These are phyloP conservation scores for Xylaria scruposa DNA, from an alignment of 495 filamentous ascomycete species.

Conservation along the genomic window DNA sequence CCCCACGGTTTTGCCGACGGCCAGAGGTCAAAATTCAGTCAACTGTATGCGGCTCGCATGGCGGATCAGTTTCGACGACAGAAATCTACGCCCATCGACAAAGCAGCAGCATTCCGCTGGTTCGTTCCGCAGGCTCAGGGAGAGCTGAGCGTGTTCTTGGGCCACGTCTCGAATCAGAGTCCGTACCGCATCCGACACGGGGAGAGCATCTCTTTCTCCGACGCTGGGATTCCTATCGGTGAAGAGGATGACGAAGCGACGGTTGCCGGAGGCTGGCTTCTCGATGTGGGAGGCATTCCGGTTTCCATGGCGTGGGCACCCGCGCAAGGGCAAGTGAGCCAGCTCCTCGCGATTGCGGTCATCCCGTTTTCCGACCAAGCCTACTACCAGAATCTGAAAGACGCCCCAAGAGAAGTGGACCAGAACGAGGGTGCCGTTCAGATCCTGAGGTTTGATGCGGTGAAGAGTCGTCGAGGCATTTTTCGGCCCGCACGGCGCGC, in stretches of 20 bases:
- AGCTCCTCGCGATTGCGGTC: conserved; percentile 54
- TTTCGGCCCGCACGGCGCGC: conserved; percentile 32
- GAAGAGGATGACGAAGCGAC: conserved; percentile 30
- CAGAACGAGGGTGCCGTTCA: conserved; percentile 46
- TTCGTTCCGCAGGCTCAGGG: conserved; percentile 43
- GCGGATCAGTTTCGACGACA: conserved; percentile 30
- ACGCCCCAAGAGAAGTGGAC: conserved; percentile 31
- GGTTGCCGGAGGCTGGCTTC: conserved; percentile 46
- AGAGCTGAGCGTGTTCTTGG: conserved; percentile 43
- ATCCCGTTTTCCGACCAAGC: conserved; percentile 53
- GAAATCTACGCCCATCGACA: conserved; percentile 33
- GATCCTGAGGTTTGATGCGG: conserved; percentile 49
- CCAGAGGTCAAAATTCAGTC: conserved; percentile 36
- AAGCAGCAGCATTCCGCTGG: conserved; percentile 29
- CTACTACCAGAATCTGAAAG: conserved; percentile 31
- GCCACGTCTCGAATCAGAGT: conserved; percentile 47
- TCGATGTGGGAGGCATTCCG: conserved; percentile 54
- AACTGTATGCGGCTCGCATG: conserved; percentile 43
- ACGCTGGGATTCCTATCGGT: conserved; percentile 34
- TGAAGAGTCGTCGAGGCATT: conserved; percentile 28
- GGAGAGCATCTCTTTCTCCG: conserved; percentile 37
- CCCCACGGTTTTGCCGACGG: conserved; percentile 38
- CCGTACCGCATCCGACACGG: conserved; percentile 44
- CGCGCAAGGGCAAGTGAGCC: conserved; percentile 36
- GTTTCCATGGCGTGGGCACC: conserved; percentile 55